Evolutionary conservation across 2,329 filamentous ascomycete genomes (phyloP).

Genomic region (Aspergillus novoparasiticus): DNA sequence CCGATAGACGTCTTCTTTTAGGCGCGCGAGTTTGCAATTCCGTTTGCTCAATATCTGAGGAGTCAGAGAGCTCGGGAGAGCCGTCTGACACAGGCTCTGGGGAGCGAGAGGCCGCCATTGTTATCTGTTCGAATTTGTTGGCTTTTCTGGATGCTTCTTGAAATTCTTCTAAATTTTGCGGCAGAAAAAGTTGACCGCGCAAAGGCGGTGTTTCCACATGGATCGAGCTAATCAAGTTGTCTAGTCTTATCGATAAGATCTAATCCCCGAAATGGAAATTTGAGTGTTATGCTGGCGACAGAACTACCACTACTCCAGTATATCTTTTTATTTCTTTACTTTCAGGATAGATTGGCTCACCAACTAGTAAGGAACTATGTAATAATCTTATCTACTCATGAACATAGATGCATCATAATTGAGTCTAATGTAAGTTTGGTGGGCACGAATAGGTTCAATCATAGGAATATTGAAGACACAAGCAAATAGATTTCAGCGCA

Average conservation of each 20-base stretch:
- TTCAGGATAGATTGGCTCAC: not conserved
- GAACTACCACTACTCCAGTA: too few species aligned
- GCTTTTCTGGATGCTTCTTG: constrained; percentile 18
- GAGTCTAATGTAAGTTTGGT: too few species aligned
- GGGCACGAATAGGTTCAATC: too few species aligned
- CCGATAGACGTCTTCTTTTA: constrained; percentile 44
- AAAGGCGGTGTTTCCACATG: constrained; percentile 24
- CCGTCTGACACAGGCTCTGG: constrained; percentile 28
- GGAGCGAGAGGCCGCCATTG: constrained; percentile 32
- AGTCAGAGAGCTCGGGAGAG: constrained; percentile 19
- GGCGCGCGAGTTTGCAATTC: constrained; percentile 34
- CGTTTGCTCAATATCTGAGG: constrained; percentile 21
- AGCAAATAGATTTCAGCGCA: too few species aligned
- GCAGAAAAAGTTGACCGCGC: constrained; percentile 37
- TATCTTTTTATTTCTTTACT: too few species aligned
- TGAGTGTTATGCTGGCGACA: too few species aligned
- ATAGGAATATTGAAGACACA: too few species aligned
- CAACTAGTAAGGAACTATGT: not conserved
- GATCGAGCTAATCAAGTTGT: not conserved
- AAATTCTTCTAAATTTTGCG: constrained; percentile 32
- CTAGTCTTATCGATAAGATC: not conserved
- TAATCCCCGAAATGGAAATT: too few species aligned
- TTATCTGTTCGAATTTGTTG: constrained; percentile 17
- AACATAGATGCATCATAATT: too few species aligned
- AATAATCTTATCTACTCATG: too few species aligned